Conservation (phyloP, 1,284 basidiomycete species). For the Cutaneotrichosporon cavernicola region DNA sequence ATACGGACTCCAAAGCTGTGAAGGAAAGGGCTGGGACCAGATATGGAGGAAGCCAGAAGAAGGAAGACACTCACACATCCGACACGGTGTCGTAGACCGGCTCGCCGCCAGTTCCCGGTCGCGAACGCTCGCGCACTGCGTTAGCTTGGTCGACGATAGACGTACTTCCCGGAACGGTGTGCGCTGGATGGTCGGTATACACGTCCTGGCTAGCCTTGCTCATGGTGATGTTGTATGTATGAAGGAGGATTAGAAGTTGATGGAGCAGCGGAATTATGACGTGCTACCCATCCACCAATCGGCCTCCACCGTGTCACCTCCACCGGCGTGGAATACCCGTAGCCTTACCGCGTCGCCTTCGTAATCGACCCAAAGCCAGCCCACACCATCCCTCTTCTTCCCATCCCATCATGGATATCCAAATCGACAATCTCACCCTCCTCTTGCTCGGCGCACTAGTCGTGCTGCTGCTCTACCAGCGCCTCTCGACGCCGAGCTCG, state of each 20-base stretch:
- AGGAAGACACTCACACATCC: conserved; percentile 28
- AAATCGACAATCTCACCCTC: conserved; percentile 49
- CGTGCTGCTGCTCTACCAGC: conserved; percentile 40
- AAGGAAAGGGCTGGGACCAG: neutral
- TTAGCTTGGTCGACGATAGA: conserved; percentile 5
- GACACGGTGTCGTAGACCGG: conserved; percentile 36
- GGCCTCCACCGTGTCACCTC: neutral
- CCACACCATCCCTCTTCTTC: neutral
- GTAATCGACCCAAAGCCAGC: neutral
- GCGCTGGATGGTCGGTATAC: conserved; percentile 31
- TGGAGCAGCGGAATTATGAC: neutral
- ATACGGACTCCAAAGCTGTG: neutral
- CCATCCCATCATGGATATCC: conserved; percentile 21
- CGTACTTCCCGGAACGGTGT: conserved; percentile 39
- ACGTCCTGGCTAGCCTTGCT: conserved; percentile 25
- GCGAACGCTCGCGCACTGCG: conserved; percentile 33
- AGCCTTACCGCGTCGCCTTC: too few species aligned
- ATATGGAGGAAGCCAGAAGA: neutral
- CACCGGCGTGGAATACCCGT: too few species aligned
- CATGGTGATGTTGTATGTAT: neutral
- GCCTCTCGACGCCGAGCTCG: conserved; percentile 44
- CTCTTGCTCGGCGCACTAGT: conserved; percentile 39
- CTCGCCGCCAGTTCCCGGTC: conserved; percentile 43
- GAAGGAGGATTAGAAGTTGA: too few species aligned
- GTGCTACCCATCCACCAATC: neutral